Conservation (phyloP, 345 rosid genomes). For the Salix suchowensis region DNA sequence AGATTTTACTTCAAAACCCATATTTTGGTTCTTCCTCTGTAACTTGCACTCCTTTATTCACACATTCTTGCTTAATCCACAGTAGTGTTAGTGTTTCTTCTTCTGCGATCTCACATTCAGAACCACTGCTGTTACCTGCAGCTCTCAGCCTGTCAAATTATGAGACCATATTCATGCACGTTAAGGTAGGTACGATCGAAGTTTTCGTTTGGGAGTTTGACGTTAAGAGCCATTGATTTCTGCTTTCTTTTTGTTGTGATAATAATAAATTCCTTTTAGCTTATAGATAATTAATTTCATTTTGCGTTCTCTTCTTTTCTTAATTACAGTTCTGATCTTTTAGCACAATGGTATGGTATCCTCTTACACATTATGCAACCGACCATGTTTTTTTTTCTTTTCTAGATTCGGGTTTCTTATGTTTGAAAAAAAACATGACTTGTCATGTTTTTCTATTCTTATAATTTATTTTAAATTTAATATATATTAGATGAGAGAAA, state of each 20-base stretch:
- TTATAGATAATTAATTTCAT: background rate
- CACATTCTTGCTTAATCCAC: background rate
- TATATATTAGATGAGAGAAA: background rate
- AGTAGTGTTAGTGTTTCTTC: background rate
- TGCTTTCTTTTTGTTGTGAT: background rate
- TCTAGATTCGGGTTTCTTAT: background rate
- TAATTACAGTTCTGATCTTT: background rate
- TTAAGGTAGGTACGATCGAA: background rate
- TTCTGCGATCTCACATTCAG: background rate
- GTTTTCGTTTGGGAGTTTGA: background rate
- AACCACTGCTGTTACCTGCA: background rate
- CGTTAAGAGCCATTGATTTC: background rate
- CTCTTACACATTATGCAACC: background rate
- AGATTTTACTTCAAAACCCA: background rate
- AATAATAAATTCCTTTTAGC: background rate
- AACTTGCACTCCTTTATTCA: background rate
- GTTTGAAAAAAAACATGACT: background rate
- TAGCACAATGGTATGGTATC: background rate
- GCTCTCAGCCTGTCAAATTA: background rate
- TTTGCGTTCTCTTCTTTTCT: background rate
- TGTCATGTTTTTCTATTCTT: background rate
- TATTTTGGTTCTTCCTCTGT: background rate
- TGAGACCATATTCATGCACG: background rate
- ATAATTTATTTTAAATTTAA: background rate
- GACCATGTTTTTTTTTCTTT: background rate